A percentile compares a stretch with the other conserved stretches of the same genome.
Evolutionary conservation across 352 stramenopile species (phyloP).

Genomic region (Elongisporangium undulatum): DNA sequence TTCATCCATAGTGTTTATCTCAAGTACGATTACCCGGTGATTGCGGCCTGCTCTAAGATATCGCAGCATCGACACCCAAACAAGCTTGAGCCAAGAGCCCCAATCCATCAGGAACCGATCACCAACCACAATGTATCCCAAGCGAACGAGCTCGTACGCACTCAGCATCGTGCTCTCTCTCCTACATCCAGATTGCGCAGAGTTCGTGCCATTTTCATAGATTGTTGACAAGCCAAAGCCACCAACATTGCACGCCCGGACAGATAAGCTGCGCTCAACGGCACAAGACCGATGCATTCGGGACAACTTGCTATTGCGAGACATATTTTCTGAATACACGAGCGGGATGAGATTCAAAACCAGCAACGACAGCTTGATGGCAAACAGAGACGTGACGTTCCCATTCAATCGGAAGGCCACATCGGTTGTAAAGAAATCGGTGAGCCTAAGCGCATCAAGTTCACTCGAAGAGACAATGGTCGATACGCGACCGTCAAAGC

Average conservation of each 20-base stretch:
- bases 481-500: conserved; percentile 9
- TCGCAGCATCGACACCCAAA: background rate
- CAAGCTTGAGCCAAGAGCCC: background rate
- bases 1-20: background rate
- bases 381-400: conserved; percentile 10
- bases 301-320: background rate
- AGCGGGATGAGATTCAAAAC: conserved; percentile 7
- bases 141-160: conserved; percentile 11
- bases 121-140: conserved; percentile 11
- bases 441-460: conserved; percentile 5
- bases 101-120: conserved; percentile 3
- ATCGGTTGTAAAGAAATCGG: conserved; percentile 15
- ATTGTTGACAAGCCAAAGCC: conserved; percentile 8
- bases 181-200: background rate
- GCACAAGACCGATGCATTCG: conserved; percentile 5
- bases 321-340: conserved; percentile 3
- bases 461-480: conserved; percentile 8
- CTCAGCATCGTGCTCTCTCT: background rate
- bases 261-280: conserved; percentile 16
- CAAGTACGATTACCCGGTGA: background rate
- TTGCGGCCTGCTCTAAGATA: background rate
- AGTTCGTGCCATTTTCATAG: background rate
- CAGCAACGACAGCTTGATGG: conserved; percentile 16
- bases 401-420: conserved; percentile 17
- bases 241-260: conserved; percentile 12